Evolutionary conservation across 352 stramenopile genomes (phyloP).

Genomic region (Phytophthora tubulina): DNA sequence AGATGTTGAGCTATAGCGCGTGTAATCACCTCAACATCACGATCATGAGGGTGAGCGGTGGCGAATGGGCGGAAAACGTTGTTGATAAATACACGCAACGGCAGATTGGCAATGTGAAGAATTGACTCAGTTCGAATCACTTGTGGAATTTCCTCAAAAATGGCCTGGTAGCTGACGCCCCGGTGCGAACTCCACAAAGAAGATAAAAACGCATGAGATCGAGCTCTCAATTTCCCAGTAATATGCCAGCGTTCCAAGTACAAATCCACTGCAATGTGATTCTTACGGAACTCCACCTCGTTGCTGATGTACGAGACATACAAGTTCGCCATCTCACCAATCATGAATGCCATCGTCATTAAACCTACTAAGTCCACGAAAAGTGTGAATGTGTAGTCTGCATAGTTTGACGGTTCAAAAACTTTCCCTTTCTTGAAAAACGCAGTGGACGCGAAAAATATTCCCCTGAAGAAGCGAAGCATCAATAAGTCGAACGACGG

Average conservation of each 20-base stretch:
- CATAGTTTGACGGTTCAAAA: constrained; percentile 34
- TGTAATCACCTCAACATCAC: constrained; percentile 47
- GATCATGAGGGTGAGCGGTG: constrained; percentile 37
- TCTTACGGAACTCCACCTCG: constrained; percentile 71
- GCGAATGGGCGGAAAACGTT: constrained; percentile 59
- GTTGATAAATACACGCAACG: constrained; percentile 48
- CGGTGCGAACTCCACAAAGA: constrained; percentile 67
- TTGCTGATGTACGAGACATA: constrained; percentile 68
- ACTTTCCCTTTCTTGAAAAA: constrained; percentile 60
- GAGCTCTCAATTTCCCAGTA: constrained; percentile 44
- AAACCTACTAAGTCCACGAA: constrained; percentile 54
- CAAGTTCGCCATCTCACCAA: constrained; percentile 61
- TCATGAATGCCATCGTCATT: constrained; percentile 58
- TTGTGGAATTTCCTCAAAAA: constrained; percentile 66
- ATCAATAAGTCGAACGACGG: constrained; percentile 15
- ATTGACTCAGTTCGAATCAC: constrained; percentile 65
- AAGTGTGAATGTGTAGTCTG: constrained; percentile 52
- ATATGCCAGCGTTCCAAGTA: constrained; percentile 62
- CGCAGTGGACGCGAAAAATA: constrained; percentile 55
- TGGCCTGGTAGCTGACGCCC: constrained; percentile 62
- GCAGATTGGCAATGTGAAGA: constrained; percentile 50
- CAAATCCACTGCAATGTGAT: constrained; percentile 61
- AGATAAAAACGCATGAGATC: constrained; percentile 56
- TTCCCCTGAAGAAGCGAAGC: constrained; percentile 47
- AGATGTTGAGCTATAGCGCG: constrained; percentile 56